phyloP scores from a whole-genome alignment of 192 early-diverging fungal species.

The Coemansia sp. region DNA sequence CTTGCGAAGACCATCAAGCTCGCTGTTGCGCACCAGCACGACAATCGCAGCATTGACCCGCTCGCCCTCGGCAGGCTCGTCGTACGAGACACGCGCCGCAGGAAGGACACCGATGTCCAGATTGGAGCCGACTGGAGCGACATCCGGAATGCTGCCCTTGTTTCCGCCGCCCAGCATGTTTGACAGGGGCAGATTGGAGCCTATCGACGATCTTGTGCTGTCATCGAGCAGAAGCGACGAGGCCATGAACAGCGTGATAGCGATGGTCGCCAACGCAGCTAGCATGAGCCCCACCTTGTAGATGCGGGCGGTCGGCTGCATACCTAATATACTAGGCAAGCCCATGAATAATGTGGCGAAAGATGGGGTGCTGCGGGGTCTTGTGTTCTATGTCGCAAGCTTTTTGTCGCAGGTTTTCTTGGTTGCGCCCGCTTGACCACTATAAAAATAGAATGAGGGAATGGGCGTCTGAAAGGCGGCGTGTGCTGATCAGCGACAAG shows the following conservation, averaged over 20 bases:
- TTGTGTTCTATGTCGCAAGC: no score
- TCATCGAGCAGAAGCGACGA: slow-evolving; percentile 14
- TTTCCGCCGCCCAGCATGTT: slow-evolving; percentile 19
- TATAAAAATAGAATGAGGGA: no score
- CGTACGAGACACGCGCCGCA: slow-evolving; percentile 37
- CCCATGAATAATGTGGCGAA: slow-evolving; percentile 18
- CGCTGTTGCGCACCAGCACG: slow-evolving; percentile 67
- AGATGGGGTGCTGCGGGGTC: no score
- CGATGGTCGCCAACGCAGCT: slow-evolving; percentile 17
- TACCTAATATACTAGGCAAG: slow-evolving; percentile 26
- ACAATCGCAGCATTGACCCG: slow-evolving; percentile 64
- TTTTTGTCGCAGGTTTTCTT: no score
- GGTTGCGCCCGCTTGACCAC: no score
- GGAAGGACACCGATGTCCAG: slow-evolving; percentile 18
- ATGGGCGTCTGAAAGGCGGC: no score
- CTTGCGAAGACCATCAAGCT: slow-evolving; percentile 60
- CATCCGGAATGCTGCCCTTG: background rate
- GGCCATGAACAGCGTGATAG: slow-evolving; percentile 37
- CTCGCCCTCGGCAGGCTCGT: slow-evolving; percentile 36
- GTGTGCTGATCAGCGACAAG: no score
- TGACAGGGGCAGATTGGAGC: slow-evolving; percentile 11
- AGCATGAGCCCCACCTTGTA: slow-evolving; percentile 37
- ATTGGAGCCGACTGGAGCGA: background rate
- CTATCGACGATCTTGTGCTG: slow-evolving; percentile 15
- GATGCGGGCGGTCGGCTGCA: slow-evolving; percentile 49